Evolutionary conservation across 257 asterid genomes (phyloP), one percentile per base, ranked within the genome.

Genomic region (Nicotiana benthamiana): DNA sequence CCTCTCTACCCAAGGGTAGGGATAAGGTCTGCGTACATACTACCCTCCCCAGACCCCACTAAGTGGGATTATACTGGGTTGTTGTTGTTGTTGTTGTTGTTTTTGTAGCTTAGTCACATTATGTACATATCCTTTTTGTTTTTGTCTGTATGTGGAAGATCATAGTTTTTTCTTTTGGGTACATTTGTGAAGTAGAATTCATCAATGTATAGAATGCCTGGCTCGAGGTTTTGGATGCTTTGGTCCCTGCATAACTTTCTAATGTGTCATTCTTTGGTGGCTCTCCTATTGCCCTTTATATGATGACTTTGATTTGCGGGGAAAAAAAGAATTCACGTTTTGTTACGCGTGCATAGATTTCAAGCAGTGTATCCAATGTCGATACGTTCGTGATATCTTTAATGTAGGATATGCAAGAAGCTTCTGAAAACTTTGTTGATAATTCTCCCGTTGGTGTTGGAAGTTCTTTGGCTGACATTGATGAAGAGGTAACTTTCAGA

Each of bases 381-480:
- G 74, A 78, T 60, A 56, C 66, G 77, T 68, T 78, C 56, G 43
- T 80, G 34, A 43, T 70, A 13, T 13, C 59, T 80, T 76, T 15
- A 59, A 79, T 65, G 75, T 87, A 88, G 91, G 84, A 83, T 26
- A 63, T 83, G 65, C 77, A 79, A 64, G 92, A 83, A 83, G 82
- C 86, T 84, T 27, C 84, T 61, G 87, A 80, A 40, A 83, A 83
- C 67, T 79, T 83, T 9, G 84, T 77, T 53, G 82, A 83, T 51
- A 88, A 81, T 79, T 82, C 86, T 4, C 83, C 87, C 59, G 53
- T 83, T 52, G 80, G 83, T 61, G 80, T 80, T 40, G 85, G 79
- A 67, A 76, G 79, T 80, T 76, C 87, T 28, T 84, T 85, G 2
- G 83, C 67, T 57, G 82, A 85, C 84, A 84, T 80, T 79, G 87